Conservation (phyloP, 768 basidiomycete species). For the Auriscalpium vulgare region DNA sequence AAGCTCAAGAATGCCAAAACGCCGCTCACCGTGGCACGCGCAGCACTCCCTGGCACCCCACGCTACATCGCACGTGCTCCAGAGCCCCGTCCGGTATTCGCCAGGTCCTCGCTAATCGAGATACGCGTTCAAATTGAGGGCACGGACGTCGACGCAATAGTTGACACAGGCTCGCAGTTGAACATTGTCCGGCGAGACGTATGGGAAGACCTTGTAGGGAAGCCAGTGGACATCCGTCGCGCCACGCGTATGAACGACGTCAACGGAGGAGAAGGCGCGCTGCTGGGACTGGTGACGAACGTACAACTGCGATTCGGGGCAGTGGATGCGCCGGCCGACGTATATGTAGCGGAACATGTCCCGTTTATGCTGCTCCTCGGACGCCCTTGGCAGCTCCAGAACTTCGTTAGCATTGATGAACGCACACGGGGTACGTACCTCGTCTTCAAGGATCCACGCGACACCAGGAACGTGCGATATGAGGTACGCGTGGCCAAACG, state of each 20-base stretch:
- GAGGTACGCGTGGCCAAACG: background rate
- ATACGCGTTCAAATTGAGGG: background rate
- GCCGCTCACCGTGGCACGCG: too few species aligned
- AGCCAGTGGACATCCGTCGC: background rate
- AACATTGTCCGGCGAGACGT: background rate
- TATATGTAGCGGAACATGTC: slow-evolving; percentile 18
- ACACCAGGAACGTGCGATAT: background rate
- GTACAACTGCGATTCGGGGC: slow-evolving; percentile 19
- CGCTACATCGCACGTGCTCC: too few species aligned
- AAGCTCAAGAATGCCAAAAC: too few species aligned
- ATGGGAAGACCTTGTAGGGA: background rate
- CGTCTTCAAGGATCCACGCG: background rate
- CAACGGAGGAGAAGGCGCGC: slow-evolving; percentile 19
- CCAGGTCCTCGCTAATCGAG: background rate
- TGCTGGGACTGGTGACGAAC: slow-evolving; percentile 17
- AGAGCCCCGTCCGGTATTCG: too few species aligned
- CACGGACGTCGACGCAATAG: background rate
- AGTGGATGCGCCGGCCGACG: slow-evolving; percentile 13
- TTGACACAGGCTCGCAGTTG: background rate
- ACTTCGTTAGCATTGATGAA: slow-evolving; percentile 19
- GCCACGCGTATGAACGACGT: slow-evolving; percentile 17
- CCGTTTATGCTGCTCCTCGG: slow-evolving; percentile 18
- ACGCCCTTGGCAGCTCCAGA: slow-evolving; percentile 17
- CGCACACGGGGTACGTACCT: slow-evolving; percentile 13
- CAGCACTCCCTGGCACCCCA: too few species aligned